Base-by-base conservation (phyloP, 2,329 filamentous ascomycete species). In the Aureobasidium sp. region DNA sequence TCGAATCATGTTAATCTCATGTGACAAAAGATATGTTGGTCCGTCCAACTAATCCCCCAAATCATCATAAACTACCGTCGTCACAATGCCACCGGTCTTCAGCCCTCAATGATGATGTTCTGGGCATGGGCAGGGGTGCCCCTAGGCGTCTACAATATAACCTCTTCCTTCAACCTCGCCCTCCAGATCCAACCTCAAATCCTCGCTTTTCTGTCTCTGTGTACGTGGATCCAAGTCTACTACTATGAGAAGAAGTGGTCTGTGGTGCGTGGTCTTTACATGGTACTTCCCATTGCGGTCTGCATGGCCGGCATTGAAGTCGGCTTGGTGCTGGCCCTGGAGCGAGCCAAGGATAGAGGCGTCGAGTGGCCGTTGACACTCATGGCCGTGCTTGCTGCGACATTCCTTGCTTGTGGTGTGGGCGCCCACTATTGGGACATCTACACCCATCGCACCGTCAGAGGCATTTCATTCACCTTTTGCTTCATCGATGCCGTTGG, bases 381-480 rank as follows among this genome's bases (percentile, higher is more conserved):
- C 0, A 89, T 89, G 85, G 86, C 86, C 1, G 80, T 84, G 0
- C 70, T 89, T 0, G 85, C 86, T 0, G 85, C 86, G 0, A 70
- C 77, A 0, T 76, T 90, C 2, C 79, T 90, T 1, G 84, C 84
- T 1, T 79, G 83, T 1, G 87, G 87, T 0, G 87, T 90, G 0
- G 72, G 88, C 8, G 75, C 83, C 2, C 86, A 90, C 69, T 90
- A 89, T 67, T 83, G 81, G 76, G 86, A 90, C 64, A 89, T 90
- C 24, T 88, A 83, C 67, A 69, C 78, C 2, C 81, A 88, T 66
- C 79, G 83, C 7, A 88, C 85, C 0, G 86, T 89, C 1, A 78
- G 85, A 15, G 86, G 87, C 8, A 89, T 90, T 42, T 88, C 85
- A 0, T 89, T 90, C 70, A 75, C 88, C 2, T 90, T 90, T 66